Evolutionary conservation across 2,329 filamentous ascomycete species (phyloP), one percentile per base, ranked within the genome.

Genomic region (Cladorrhinum sp.): DNA sequence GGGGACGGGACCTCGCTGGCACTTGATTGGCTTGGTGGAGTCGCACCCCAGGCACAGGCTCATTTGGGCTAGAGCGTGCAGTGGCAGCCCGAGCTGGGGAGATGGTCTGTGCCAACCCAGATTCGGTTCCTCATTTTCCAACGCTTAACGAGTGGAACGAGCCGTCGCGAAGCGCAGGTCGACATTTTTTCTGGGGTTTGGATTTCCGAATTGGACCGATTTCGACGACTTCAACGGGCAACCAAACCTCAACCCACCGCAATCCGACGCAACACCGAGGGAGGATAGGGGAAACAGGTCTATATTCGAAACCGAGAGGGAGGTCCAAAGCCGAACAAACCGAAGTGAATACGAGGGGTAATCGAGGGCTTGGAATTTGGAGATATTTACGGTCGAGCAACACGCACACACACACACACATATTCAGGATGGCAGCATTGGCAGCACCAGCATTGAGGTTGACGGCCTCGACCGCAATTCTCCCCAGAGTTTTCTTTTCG

Each of bases 1-100:
- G 71, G 71, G 72, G 67, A 71, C 38, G 66, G 66, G 67, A 64
- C 58, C 65, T 57, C 57, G 62, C 61, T 62, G 60, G 55, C 58
- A 59, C 50, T 55, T 70, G 66, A 70, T 70, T 70, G 68, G 67
- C 59, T 38, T 56, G 50, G 60, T 55, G 58, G 58, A 48, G 61
- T 61, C 62, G 36, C 58, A 65, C 66, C 64, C 62, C 68, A 69
- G 64, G 67, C 60, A 66, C 62, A 22, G 25, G 22, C 60, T 50
- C 10, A 23, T 64, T 66, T 41, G 20, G 65, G 67, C 57, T 66
- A 65, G 62, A 52, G n/a, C 52, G 13, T 60, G 60, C 59, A 62
- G 62, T 25, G 57, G 52, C 58, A 59, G 23, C 53, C 56, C 49
- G 55, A 63, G 57, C 57, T 62, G 10, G 52, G 36, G 60, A 41